Conservation (phyloP, 2,329 filamentous ascomycete genomes). For the Pestalotiopsis sp. region DNA sequence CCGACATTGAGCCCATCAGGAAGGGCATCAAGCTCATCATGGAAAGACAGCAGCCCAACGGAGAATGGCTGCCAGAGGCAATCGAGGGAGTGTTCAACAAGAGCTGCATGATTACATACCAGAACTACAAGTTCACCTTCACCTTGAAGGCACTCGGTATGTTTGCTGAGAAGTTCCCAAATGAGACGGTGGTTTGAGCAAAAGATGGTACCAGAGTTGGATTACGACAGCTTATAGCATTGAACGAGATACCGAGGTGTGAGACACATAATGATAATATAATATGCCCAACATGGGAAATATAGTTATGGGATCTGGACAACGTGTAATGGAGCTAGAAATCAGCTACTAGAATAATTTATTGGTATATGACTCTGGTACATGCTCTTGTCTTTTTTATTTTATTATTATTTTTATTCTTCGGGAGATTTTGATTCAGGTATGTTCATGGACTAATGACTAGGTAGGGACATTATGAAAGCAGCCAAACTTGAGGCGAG, state of each 20-base stretch:
- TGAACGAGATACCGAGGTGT: not conserved
- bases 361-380: not conserved
- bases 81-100: constrained; percentile 99
- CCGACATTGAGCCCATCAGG: constrained; percentile 70
- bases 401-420: too few relatives aligned
- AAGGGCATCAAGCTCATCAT: constrained; percentile 81
- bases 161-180: constrained; percentile 74
- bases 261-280: not conserved
- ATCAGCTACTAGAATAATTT: too few relatives aligned
- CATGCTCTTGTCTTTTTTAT: not conserved
- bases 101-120: constrained; percentile 98
- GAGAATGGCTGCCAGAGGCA: constrained; percentile 92
- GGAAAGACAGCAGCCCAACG: constrained; percentile 80
- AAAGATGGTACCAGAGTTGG: not conserved
- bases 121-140: constrained; percentile 98
- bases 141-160: constrained; percentile 91
- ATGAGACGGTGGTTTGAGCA: constrained; percentile 52
- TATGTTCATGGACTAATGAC: too few relatives aligned
- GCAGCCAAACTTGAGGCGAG: not conserved
- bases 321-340: too few relatives aligned
- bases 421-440: too few relatives aligned
- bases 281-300: not conserved
- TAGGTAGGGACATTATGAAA: too few relatives aligned
- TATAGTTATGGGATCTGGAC: not conserved
- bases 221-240: constrained; percentile 2